Conservation (phyloP, 2,329 filamentous ascomycete species). For the Xylaria sp. region DNA sequence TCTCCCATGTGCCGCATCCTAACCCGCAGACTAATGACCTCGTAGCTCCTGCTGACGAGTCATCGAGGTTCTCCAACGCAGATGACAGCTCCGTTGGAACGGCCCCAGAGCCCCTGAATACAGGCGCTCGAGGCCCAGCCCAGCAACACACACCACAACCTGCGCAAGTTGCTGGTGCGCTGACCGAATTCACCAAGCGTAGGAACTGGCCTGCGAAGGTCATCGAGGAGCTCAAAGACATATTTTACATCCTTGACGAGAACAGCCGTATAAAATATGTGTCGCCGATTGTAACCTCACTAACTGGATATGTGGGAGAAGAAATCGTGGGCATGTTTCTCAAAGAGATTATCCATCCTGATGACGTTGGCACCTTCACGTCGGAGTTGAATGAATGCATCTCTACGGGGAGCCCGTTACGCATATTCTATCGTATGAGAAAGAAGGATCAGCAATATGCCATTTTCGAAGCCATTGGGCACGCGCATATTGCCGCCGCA, state of each 20-base stretch:
- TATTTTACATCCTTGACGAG: constrained; percentile 80
- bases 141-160: constrained; percentile 22
- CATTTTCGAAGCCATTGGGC: constrained; percentile 88
- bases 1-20: constrained; percentile 17
- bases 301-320: constrained; percentile 69
- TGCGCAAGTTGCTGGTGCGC: constrained; percentile 37
- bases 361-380: constrained; percentile 77
- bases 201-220: constrained; percentile 82
- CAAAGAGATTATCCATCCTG: constrained; percentile 76
- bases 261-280: constrained; percentile 79
- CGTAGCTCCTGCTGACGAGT: constrained; percentile 20
- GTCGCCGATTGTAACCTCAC: constrained; percentile 67
- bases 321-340: constrained; percentile 72
- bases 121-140: constrained; percentile 30
- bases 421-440: constrained; percentile 82
- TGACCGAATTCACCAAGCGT: constrained; percentile 57
- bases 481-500: constrained; percentile 76
- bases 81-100: constrained; percentile 24
- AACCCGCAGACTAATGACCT: constrained; percentile 19
- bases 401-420: constrained; percentile 69
- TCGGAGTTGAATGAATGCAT: constrained; percentile 88
- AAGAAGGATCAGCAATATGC: constrained; percentile 65
- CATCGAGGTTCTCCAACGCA: constrained; percentile 21
- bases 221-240: constrained; percentile 82
- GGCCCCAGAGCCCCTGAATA: constrained; percentile 26